These are phyloP conservation scores for Amylocarpus encephaloides DNA, from an alignment of 2,329 filamentous ascomycete genomes.

Conservation along the genomic window DNA sequence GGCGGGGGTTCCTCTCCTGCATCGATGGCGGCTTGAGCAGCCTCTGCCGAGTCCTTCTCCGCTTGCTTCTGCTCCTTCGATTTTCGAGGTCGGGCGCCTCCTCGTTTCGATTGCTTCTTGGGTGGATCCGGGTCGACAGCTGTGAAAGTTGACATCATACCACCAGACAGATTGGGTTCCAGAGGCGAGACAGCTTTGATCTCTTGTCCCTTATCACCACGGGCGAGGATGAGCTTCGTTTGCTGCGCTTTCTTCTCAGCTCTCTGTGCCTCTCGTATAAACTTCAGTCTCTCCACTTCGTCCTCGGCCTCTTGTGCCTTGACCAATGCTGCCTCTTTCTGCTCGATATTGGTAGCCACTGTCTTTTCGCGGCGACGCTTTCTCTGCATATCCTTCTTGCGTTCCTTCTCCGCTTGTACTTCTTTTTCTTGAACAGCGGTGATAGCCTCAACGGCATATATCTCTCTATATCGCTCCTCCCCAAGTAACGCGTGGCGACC, in stretches of 20 bases:
- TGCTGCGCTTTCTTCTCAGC: conserved; percentile 90
- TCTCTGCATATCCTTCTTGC: conserved; percentile 99
- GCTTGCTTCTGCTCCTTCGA: conserved; percentile 80
- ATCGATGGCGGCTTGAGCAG: conserved; percentile 77
- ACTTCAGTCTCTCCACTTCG: conserved; percentile 72
- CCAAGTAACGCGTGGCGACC: conserved; percentile 62
- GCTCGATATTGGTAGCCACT: conserved; percentile 85
- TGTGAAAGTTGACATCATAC: conserved; percentile 77
- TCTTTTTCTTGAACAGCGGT: conserved; percentile 86
- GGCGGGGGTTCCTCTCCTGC: conserved; percentile 66
- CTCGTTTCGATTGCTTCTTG: conserved; percentile 44
- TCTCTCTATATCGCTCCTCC: conserved; percentile 67
- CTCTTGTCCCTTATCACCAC: conserved; percentile 74
- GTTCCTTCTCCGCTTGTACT: conserved; percentile 90
- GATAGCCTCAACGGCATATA: conserved; percentile 74
- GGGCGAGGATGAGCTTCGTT: conserved; percentile 80
- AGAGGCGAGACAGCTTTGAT: conserved; percentile 60
- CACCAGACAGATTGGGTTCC: conserved; percentile 76
- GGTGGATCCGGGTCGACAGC: conserved; percentile 42
- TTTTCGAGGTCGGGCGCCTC: conserved; percentile 70
- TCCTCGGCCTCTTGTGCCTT: conserved; percentile 74
- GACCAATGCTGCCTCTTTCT: conserved; percentile 76
- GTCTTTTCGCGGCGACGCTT: conserved; percentile 95
- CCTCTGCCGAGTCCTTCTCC: conserved; percentile 77
- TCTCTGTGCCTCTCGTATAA: conserved; percentile 78